Evolutionary conservation across 176 grass and related monocot genomes (phyloP).

Genomic region (Rhynchospora tenuis): DNA sequence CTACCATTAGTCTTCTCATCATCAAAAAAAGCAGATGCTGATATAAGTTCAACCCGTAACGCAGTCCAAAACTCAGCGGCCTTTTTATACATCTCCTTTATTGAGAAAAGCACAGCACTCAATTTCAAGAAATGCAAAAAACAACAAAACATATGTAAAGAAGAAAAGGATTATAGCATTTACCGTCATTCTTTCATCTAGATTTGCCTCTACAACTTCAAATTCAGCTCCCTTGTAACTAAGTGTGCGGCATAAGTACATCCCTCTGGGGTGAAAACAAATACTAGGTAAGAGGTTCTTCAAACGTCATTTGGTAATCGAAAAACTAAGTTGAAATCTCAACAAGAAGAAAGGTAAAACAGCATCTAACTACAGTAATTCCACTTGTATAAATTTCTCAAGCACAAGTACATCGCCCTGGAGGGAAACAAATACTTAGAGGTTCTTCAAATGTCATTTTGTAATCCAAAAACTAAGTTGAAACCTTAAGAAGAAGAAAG

Average conservation of each 20-base stretch:
- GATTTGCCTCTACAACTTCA: constrained; percentile 79
- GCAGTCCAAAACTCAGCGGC: constrained; percentile 84
- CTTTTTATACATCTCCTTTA: constrained; percentile 84
- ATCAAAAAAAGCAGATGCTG: constrained; percentile 61
- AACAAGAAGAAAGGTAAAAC: not conserved
- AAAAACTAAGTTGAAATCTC: constrained; percentile 8
- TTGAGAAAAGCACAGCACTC: constrained; percentile 24
- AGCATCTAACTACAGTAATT: not conserved
- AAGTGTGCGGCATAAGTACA: constrained; percentile 95
- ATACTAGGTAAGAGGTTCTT: constrained; percentile 7
- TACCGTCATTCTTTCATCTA: constrained; percentile 99
- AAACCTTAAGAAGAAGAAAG: not conserved
- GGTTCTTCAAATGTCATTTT: constrained; percentile 10
- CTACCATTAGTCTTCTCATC: constrained; percentile 72
- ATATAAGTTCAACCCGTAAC: constrained; percentile 78
- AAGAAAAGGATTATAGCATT: not conserved
- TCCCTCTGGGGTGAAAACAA: constrained; percentile 65
- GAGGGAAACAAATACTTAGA: constrained; percentile 22
- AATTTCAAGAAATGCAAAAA: constrained; percentile 9
- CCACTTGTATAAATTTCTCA: too few species aligned
- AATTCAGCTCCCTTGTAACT: constrained; percentile 95
- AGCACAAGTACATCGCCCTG: constrained; percentile 95
- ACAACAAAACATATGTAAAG: constrained; percentile 12
- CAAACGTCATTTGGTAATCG: not conserved
- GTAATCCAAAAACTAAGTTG: not conserved